Percentiles rank a stretch among this genome's conserved stretches.
These are phyloP conservation scores for Neurospora pannonica DNA, from an alignment of 495 filamentous ascomycete genomes.

Conservation along the genomic window DNA sequence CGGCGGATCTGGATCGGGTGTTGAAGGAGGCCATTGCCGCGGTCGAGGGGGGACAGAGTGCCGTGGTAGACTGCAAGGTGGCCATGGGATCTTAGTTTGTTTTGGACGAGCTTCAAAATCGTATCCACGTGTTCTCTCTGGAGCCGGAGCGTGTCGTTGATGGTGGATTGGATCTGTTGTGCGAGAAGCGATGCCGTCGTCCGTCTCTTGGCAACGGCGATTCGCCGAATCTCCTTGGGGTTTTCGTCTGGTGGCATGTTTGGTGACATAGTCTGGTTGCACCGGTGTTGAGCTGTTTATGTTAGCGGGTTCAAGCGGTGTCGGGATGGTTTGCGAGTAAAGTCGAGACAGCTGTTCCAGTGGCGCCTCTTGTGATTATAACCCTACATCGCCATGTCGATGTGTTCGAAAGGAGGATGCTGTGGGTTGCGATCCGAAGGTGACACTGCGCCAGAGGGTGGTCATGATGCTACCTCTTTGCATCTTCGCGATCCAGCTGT, in stretches of 20 bases:
- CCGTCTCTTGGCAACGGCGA: neutral
- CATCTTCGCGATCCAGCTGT: neutral
- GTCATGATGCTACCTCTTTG: neutral
- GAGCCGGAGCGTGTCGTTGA: neutral
- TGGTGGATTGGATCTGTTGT: neutral
- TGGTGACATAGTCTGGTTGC: neutral
- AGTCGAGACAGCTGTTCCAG: neutral
- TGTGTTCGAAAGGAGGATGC: neutral
- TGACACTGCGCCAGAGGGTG: neutral
- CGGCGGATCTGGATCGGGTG: constrained; percentile 49
- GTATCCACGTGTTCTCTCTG: neutral
- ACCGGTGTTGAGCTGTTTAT: neutral
- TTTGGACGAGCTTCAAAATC: neutral
- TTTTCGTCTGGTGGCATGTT: neutral
- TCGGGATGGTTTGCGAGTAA: neutral
- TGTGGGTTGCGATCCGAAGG: neutral
- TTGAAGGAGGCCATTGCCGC: constrained; percentile 58
- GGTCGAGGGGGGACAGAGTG: constrained; percentile 56
- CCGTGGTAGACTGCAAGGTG: constrained; percentile 53
- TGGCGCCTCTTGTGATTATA: neutral
- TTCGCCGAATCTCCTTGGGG: neutral
- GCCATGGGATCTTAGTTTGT: constrained; percentile 23
- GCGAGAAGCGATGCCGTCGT: neutral
- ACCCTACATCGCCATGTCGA: neutral
- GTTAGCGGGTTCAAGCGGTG: neutral